Percentiles rank a stretch among this genome's conserved stretches.
phyloP scores from a whole-genome alignment of 352 stramenopile species.

The Phytopythium montanum region DNA sequence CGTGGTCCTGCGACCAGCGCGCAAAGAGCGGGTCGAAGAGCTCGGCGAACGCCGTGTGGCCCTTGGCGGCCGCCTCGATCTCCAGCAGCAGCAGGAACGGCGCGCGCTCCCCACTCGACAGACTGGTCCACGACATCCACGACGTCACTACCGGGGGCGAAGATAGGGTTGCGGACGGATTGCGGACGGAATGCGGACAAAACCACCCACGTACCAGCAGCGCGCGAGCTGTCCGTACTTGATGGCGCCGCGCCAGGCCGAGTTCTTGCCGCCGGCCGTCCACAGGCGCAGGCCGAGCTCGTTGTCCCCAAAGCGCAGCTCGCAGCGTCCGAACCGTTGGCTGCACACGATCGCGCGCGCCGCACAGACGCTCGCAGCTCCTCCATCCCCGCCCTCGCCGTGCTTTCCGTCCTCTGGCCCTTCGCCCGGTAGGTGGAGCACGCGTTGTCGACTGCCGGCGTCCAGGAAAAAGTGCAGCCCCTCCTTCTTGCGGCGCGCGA shows the following conservation, averaged over 20 bases:
- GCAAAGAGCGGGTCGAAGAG: constrained; percentile 66
- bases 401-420: too few relatives aligned
- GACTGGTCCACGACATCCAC: constrained; percentile 15
- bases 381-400: too few relatives aligned
- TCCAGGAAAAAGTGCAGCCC: constrained; percentile 32
- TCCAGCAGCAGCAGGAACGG: constrained; percentile 60
- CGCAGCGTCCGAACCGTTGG: constrained; percentile 34
- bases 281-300: constrained; percentile 34
- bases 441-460: not conserved
- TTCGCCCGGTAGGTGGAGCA: constrained; percentile 1
- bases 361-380: constrained; percentile 18
- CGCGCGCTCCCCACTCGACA: constrained; percentile 17
- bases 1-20: constrained; percentile 23
- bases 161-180: too few relatives aligned
- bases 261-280: constrained; percentile 8
- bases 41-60: constrained; percentile 28
- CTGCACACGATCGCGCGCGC: constrained; percentile 33
- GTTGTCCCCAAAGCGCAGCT: constrained; percentile 25
- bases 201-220: constrained; percentile 27
- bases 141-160: not conserved
- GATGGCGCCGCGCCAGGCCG: constrained; percentile 27
- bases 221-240: constrained; percentile 36
- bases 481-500: not conserved
- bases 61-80: constrained; percentile 21
- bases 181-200: too few relatives aligned